Percentiles rank a stretch among this genome's conserved stretches.
Conservation (phyloP, 2,329 filamentous ascomycete species). For the Trichoderma harzianum region DNA sequence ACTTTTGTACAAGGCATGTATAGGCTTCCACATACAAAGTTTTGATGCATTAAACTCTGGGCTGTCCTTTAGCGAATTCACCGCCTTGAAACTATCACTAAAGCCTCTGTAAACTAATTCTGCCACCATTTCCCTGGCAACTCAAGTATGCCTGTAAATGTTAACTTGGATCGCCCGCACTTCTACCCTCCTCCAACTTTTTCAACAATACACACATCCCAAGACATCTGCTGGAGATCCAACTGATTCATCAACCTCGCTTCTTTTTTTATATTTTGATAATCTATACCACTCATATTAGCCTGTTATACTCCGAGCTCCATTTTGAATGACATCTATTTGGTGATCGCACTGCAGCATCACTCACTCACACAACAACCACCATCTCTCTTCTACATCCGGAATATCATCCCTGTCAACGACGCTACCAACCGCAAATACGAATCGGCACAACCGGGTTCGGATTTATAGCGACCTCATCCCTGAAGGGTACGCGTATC, state of each 20-base stretch:
- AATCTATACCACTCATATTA: neutral
- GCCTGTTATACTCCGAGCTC: neutral
- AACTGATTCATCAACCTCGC: neutral
- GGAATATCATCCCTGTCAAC: neutral
- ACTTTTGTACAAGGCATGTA: neutral
- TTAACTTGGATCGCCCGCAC: neutral
- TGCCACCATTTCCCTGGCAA: neutral
- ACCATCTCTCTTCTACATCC: neutral
- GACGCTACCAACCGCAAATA: neutral
- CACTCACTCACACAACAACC: neutral
- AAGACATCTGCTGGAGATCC: neutral
- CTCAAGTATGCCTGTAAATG: neutral
- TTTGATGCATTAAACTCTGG: neutral
- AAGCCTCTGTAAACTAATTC: neutral
- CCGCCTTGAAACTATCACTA: neutral
- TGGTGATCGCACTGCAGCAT: neutral
- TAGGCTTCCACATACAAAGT: neutral
- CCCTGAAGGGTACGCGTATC: constrained; percentile 6
- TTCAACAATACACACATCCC: neutral
- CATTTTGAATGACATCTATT: neutral
- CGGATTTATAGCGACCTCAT: neutral
- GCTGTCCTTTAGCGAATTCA: neutral
- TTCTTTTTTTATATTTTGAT: neutral
- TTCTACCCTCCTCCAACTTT: neutral
- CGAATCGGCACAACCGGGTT: neutral